phyloP scores from a whole-genome alignment of 2,329 filamentous ascomycete species.

The Neofusicoccum laricinum region DNA sequence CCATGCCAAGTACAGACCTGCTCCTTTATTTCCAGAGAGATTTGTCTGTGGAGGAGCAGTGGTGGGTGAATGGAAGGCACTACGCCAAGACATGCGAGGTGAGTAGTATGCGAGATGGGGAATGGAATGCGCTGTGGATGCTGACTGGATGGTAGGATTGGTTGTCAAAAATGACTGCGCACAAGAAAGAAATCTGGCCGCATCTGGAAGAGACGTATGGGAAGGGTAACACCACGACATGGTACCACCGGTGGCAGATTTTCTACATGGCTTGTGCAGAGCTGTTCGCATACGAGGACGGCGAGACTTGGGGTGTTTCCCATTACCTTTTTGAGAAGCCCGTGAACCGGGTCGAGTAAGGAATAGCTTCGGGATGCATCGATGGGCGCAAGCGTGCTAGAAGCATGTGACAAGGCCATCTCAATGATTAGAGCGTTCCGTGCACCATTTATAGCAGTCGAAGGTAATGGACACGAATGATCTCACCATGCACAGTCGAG shows the following conservation, averaged over 20 bases:
- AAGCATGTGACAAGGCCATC: neutral
- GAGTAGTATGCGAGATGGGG: constrained; percentile 19
- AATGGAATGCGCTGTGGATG: no score
- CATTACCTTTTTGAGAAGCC: constrained; percentile 66
- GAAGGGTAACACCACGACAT: constrained; percentile 56
- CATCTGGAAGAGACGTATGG: constrained; percentile 65
- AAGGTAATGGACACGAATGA: neutral
- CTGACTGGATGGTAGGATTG: neutral
- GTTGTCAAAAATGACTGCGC: constrained; percentile 48
- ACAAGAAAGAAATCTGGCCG: constrained; percentile 61
- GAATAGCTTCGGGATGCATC: neutral
- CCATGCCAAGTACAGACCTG: constrained; percentile 67
- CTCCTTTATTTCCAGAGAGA: constrained; percentile 65
- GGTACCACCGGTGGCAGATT: constrained; percentile 70
- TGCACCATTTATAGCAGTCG: neutral
- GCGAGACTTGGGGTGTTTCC: constrained; percentile 66
- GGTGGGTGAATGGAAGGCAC: constrained; percentile 68
- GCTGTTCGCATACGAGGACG: constrained; percentile 63
- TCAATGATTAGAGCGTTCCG: neutral
- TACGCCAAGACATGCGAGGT: constrained; percentile 70
- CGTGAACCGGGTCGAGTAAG: neutral
- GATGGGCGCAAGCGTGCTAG: neutral
- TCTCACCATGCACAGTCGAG: no score
- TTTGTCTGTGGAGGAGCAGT: constrained; percentile 59
- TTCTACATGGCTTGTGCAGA: constrained; percentile 72